Evolutionary conservation across 805 yeast genomes (phyloP).

Genomic region (Cyberlindnera maclurae): DNA sequence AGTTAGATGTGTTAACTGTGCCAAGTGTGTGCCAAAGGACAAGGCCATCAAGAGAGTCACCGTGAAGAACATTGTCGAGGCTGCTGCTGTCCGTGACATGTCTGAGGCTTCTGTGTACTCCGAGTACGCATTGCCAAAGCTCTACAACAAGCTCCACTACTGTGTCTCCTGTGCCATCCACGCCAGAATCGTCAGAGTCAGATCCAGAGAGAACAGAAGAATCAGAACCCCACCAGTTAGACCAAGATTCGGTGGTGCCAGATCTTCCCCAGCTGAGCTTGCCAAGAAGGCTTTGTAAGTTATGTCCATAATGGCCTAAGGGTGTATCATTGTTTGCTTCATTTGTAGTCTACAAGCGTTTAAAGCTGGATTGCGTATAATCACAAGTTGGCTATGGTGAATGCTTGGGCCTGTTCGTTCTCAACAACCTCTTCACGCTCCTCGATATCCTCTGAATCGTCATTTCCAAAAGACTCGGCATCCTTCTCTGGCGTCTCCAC

Average conservation of each 20-base stretch:
- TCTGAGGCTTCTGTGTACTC: constrained; percentile 99
- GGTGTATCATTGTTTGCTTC: constrained; percentile 3
- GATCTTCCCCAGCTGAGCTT: constrained; percentile 94
- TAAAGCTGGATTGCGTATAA: background rate
- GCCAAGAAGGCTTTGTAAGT: constrained; percentile 80
- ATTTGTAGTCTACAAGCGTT: background rate
- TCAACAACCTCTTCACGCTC: background rate
- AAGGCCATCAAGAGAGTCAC: constrained; percentile 99
- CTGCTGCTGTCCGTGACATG: constrained; percentile 99
- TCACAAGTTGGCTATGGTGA: constrained; percentile 4
- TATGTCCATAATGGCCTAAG: constrained; percentile 6
- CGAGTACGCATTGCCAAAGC: constrained; percentile 99
- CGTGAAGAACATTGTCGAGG: constrained; percentile 99
- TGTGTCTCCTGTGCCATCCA: constrained; percentile 99
- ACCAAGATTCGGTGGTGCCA: constrained; percentile 96
- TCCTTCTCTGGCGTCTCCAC: constrained; percentile 1
- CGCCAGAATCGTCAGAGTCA: constrained; percentile 99
- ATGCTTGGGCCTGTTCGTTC: constrained; percentile 5
- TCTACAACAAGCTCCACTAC: constrained; percentile 99
- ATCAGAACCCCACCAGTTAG: constrained; percentile 98
- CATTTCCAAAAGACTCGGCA: too few relatives aligned
- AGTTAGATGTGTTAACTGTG: constrained; percentile 99
- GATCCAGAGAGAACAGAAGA: constrained; percentile 98
- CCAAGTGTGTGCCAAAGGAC: constrained; percentile 99
- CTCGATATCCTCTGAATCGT: background rate